Percentiles rank a stretch among this genome's conserved stretches.
Evolutionary conservation across 345 rosid genomes (phyloP).

Genomic region (Salix brachista): DNA sequence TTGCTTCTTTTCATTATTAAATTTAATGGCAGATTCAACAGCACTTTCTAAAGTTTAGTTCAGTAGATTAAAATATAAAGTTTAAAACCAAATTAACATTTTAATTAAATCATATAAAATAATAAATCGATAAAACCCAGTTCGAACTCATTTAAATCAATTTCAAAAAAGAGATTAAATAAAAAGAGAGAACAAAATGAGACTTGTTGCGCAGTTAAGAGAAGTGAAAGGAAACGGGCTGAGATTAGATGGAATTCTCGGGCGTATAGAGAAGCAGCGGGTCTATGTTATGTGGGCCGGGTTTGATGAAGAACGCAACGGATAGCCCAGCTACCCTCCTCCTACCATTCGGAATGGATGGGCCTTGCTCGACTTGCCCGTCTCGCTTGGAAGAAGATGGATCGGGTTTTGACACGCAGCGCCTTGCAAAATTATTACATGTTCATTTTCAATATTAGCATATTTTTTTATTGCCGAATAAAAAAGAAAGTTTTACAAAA

Average conservation of each 20-base stretch:
- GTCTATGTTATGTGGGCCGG: neutral
- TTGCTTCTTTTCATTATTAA: neutral
- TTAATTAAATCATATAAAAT: too few species aligned
- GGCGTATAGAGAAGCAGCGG: neutral
- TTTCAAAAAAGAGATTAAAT: too few species aligned
- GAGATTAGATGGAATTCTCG: neutral
- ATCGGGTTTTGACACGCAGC: neutral
- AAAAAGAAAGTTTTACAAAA: too few species aligned
- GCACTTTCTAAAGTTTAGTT: too few species aligned
- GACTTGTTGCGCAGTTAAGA: too few species aligned
- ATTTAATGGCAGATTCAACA: neutral
- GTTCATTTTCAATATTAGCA: too few species aligned
- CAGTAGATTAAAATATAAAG: too few species aligned
- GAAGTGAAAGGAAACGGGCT: neutral
- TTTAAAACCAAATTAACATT: too few species aligned
- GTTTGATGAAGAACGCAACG: neutral
- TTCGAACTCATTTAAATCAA: too few species aligned
- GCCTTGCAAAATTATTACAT: neutral
- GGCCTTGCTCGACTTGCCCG: neutral
- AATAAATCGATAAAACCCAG: too few species aligned
- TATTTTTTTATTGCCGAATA: too few species aligned
- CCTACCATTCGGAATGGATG: neutral
- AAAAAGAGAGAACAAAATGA: too few species aligned
- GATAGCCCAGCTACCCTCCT: neutral
- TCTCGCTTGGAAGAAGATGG: neutral